A percentile compares a stretch with the other conserved stretches of the same genome.
These are phyloP conservation scores for Linnemannia elongata DNA, from an alignment of 192 early-diverging fungal genomes.

Conservation along the genomic window DNA sequence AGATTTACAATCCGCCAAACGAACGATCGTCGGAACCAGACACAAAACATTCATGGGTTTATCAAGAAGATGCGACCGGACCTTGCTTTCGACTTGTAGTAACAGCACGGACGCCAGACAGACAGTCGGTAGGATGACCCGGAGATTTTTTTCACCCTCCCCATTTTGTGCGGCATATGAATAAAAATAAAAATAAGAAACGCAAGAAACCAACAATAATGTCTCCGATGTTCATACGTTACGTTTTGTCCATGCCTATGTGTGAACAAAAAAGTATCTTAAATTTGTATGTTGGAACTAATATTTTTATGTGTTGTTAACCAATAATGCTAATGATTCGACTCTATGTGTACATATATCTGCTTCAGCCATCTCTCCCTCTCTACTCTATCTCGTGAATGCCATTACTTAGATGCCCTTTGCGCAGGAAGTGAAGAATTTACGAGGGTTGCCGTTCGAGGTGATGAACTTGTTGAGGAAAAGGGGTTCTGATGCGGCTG, in stretches of 20 bases:
- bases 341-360: conserved; percentile 5
- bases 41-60: conserved; percentile 1
- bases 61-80: background rate
- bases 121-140: too few species aligned
- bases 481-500: conserved; percentile 46
- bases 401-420: conserved; percentile 42
- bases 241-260: background rate
- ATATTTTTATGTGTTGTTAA: background rate
- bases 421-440: conserved; percentile 61
- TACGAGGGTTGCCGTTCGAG: conserved; percentile 59
- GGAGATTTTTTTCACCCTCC: background rate
- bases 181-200: background rate
- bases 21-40: conserved; percentile 3
- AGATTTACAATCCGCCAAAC: background rate
- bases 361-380: background rate
- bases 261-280: background rate
- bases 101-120: background rate
- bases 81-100: background rate
- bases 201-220: too few species aligned
- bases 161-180: background rate
- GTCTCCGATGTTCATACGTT: background rate
- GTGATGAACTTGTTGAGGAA: conserved; percentile 54
- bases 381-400: background rate
- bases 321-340: conserved; percentile 7
- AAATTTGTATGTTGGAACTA: background rate